Base-by-base conservation (phyloP, 1,284 basidiomycete species). In the Pseudozyma thailandica region DNA sequence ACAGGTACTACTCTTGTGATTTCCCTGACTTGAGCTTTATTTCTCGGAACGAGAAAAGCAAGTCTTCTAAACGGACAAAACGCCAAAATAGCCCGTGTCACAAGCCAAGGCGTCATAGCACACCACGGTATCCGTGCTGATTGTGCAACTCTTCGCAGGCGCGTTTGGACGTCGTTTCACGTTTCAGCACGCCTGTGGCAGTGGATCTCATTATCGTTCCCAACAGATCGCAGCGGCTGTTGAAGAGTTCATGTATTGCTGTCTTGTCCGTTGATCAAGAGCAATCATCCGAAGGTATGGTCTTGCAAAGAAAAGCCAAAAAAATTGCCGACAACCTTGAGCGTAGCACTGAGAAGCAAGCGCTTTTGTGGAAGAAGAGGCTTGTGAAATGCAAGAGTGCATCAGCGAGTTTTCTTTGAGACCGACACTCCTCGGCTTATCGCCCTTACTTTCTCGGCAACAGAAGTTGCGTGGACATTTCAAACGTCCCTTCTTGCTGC, bases 311-410 rank as follows among this genome's bases (percentile, higher is more conserved):
- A 8, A 3, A 33, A 33, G 31, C 4, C n/a, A 16, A 33, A 16
- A 7, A 33, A 16, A 33, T 13, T 10, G 31, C n/a, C 31, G 31
- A 16, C 12, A 33, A 33, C 7, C 31, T n/a, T n/a, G n/a, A n/a
- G n/a, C n/a, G n/a, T n/a, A n/a, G n/a, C n/a, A 33, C n/a, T 31
- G 7, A 15, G 30, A 15, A 7, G 30, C 30, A 31, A 8, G 30
- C 30, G 15, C 30, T 38, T 12, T 12, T 7, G 35, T 4, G 18
- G 18, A 41, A 27, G 44, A 47, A 55, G 38, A 38, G 45, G 53
- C 52, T 43, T 47, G 60, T 63, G 60, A 63, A 63, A 63, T 63
- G 60, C 53, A 56, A 7, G 21, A 18, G 12, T 23, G 49, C 60
- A 54, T 53, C 39, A 53, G 26, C 43, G 25, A n/a, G 12, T 25